phyloP scores from a whole-genome alignment of 148 eudicot genomes.

The Oxyria digyna region DNA sequence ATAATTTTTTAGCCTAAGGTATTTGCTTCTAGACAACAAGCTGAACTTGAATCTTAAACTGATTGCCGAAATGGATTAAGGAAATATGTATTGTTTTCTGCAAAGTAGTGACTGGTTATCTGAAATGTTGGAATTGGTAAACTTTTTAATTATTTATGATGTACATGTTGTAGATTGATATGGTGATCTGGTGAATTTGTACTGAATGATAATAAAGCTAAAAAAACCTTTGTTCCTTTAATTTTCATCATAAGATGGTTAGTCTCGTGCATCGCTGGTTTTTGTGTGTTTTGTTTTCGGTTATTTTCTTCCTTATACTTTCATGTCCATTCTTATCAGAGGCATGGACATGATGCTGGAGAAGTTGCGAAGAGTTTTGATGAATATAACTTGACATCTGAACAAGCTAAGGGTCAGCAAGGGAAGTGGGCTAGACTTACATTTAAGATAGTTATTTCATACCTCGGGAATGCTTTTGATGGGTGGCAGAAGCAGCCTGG shows the following conservation, averaged over 20 bases:
- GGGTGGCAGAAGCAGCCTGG: constrained; percentile 99
- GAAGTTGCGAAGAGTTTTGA: constrained; percentile 20
- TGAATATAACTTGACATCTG: constrained; percentile 22
- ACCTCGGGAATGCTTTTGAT: constrained; percentile 75
- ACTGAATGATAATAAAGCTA: too few species aligned
- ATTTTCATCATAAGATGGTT: background rate
- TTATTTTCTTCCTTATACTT: background rate
- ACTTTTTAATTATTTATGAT: background rate
- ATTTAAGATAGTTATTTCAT: constrained; percentile 71
- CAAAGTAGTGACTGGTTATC: background rate
- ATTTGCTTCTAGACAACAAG: too few species aligned
- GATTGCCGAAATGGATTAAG: too few species aligned
- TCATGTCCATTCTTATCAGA: background rate
- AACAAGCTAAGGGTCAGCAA: constrained; percentile 24
- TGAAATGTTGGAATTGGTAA: background rate
- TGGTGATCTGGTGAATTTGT: background rate
- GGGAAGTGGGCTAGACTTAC: constrained; percentile 88
- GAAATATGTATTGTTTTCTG: background rate
- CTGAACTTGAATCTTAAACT: too few species aligned
- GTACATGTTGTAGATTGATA: background rate
- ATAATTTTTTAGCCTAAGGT: too few species aligned
- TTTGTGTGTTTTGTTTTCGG: background rate
- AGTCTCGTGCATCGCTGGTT: background rate
- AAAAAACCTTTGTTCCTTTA: background rate
- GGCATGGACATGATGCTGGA: constrained; percentile 19